Percentiles rank a stretch among this genome's conserved stretches.
phyloP scores from a whole-genome alignment of 2,329 filamentous ascomycete genomes.

The Camillea tinctor region DNA sequence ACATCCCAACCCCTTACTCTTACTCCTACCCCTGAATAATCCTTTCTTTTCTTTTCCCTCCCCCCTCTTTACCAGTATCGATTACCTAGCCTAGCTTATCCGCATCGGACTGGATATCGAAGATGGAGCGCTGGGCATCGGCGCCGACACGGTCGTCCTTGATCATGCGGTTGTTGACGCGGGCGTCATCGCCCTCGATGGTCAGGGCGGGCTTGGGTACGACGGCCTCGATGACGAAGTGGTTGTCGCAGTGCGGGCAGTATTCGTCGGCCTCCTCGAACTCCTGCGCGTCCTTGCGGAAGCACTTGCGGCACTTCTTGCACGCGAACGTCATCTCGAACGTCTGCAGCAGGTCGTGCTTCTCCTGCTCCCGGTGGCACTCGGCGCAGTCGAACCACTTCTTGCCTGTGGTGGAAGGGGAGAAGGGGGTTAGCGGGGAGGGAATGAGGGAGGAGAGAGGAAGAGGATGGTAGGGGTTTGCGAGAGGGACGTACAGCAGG shows the following conservation, averaged over 20 bases:
- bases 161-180: conserved; percentile 86
- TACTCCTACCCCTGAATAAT: neutral
- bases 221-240: conserved; percentile 88
- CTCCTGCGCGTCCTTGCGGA: conserved; percentile 87
- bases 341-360: conserved; percentile 71
- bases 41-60: neutral
- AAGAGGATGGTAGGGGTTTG: neutral
- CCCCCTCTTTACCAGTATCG: conserved; percentile 15
- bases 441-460: neutral
- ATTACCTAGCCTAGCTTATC: conserved; percentile 79
- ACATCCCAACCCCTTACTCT: conserved; percentile 7
- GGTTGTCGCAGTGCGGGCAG: conserved; percentile 98
- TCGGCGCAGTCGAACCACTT: conserved; percentile 99
- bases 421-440: neutral
- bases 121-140: conserved; percentile 63
- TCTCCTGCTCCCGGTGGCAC: conserved; percentile 81
- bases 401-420: conserved; percentile 54
- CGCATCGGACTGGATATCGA: conserved; percentile 72
- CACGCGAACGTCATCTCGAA: conserved; percentile 93
- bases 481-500: conserved; percentile 70
- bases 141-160: conserved; percentile 78
- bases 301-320: conserved; percentile 99
- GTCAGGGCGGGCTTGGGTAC: conserved; percentile 80
- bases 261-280: conserved; percentile 98
- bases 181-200: conserved; percentile 86